Percentiles rank a stretch among this genome's conserved stretches.
These are phyloP conservation scores for Rickenella mellea DNA, from an alignment of 768 basidiomycete species.

Conservation along the genomic window DNA sequence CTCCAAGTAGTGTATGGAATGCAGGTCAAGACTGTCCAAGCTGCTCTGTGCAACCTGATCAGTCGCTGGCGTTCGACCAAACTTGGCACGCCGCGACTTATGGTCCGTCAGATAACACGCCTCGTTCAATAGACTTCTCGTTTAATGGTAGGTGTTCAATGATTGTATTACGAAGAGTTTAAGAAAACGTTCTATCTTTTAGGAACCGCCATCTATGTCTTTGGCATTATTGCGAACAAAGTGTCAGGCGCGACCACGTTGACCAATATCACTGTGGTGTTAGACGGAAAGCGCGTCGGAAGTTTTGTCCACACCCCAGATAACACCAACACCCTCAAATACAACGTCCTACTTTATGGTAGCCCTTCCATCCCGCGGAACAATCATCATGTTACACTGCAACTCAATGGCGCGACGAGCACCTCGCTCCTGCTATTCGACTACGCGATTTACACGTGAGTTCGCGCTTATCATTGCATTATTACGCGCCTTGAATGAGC, in stretches of 20 bases:
- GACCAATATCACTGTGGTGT: not conserved
- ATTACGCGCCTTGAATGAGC: too few species aligned
- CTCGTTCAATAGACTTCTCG: too few species aligned
- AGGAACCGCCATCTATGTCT: constrained; percentile 4
- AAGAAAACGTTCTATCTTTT: too few species aligned
- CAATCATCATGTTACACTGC: constrained; percentile 22
- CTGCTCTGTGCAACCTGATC: constrained; percentile 19
- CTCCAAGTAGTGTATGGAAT: constrained; percentile 25
- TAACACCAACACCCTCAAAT: constrained; percentile 14
- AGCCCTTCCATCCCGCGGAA: constrained; percentile 18
- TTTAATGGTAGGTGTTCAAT: constrained; percentile 7
- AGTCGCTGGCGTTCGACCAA: constrained; percentile 8
- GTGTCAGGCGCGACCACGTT: not conserved
- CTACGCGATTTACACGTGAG: constrained; percentile 31
- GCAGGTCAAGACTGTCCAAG: constrained; percentile 14
- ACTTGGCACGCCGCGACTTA: constrained; percentile 28
- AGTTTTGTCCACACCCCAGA: constrained; percentile 9
- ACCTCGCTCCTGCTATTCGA: constrained; percentile 27
- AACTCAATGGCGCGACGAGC: constrained; percentile 18
- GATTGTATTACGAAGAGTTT: not conserved
- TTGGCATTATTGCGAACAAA: not conserved
- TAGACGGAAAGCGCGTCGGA: constrained; percentile 15
- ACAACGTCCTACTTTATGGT: constrained; percentile 26
- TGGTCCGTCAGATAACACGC: too few species aligned
- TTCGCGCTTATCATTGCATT: too few species aligned